phyloP scores from a whole-genome alignment of 257 asterid genomes.

The Przewalskia tangutica region DNA sequence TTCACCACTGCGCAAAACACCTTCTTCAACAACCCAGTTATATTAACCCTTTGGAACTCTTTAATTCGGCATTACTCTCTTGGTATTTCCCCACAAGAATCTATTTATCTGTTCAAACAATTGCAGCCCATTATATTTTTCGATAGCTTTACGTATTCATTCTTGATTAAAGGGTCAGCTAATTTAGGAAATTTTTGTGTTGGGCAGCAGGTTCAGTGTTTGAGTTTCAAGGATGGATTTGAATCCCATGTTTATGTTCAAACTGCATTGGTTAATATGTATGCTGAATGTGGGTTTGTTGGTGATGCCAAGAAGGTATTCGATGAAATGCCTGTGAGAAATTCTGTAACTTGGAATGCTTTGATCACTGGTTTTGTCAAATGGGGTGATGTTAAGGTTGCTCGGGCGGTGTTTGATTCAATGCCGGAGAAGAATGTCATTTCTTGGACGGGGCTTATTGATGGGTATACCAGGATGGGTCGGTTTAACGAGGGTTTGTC shows the following conservation, averaged over 20 bases:
- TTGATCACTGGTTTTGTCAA: conserved; percentile 50
- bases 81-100: conserved; percentile 35
- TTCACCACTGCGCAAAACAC: conserved; percentile 13
- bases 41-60: conserved; percentile 46
- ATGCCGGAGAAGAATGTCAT: conserved; percentile 62
- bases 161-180: conserved; percentile 49
- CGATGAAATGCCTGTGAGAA: conserved; percentile 50
- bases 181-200: conserved; percentile 6
- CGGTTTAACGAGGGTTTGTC: conserved; percentile 34
- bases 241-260: conserved; percentile 41
- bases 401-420: conserved; percentile 36
- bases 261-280: conserved; percentile 68
- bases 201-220: conserved; percentile 47
- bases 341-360: conserved; percentile 65
- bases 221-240: conserved; percentile 36
- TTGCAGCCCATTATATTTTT: conserved; percentile 25
- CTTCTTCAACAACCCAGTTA: not conserved
- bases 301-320: conserved; percentile 43
- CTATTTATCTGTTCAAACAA: conserved; percentile 33
- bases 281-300: conserved; percentile 31
- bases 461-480: conserved; percentile 50
- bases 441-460: conserved; percentile 71
- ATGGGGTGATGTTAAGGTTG: conserved; percentile 42
- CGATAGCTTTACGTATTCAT: conserved; percentile 59
- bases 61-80: conserved; percentile 54